Evolutionary conservation across 306 rosid species (phyloP), one percentile per base, ranked within the genome.

Genomic region (Mucuna pruriens): DNA sequence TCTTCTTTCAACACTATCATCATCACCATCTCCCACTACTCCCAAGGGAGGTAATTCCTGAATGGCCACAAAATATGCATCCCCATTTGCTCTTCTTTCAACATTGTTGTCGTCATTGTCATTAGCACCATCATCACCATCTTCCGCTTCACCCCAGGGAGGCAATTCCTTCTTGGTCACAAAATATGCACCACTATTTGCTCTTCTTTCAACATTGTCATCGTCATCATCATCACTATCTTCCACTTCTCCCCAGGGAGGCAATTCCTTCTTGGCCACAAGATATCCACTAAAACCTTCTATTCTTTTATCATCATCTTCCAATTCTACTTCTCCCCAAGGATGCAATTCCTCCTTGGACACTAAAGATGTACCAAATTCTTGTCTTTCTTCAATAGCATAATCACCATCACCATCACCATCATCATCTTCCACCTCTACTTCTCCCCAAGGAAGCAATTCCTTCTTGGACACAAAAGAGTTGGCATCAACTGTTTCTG

Each of bases 181-280:
- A 70, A 71, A 65, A 66, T 86, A 38, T 78, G 38, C 74, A 46
- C 61, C 85, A 48, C 75, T 16, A 29, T 78, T 84, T 60, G 61
- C 77, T 64, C 82, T 88, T 63, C 49, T 63, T 25, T 25, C 38
- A 29, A 29, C 36, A 12, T 25, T 11, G 17, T 23, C 65, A 11
- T 58, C 36, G 4, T 8, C 11, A 54, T 19, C 29, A 54, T 0
- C 38, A 20, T 64, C 51, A 25, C 8, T 61, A 83, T 33, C 51
- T 36, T 11, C 84, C 6, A 85, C 74, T 64, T 83, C 89, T 74
- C 91, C 91, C 93, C 90, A 90, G 0, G 92, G 88, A 82, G 89
- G 85, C 67, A 74, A 85, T 54, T 51, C 83, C 82, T 84, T 81
- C 75, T 45, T 88, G 65, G 54, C 29, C 77, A 70, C 17, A 69